These are phyloP conservation scores for Aegilops umbellulata DNA, from an alignment of 176 grass and related monocot species.

Conservation along the genomic window DNA sequence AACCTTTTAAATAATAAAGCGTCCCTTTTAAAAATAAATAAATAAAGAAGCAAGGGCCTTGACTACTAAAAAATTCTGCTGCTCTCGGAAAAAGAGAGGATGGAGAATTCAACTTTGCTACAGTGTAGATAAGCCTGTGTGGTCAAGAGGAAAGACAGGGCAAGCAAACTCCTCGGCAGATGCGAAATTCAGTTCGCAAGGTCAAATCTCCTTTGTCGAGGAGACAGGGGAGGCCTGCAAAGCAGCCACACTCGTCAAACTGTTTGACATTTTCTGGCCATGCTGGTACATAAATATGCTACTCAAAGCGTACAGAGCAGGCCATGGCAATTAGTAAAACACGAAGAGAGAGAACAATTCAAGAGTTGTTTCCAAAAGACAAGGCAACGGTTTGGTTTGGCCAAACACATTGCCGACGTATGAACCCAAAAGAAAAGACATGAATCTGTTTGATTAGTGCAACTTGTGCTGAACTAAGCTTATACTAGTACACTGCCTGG, in stretches of 20 bases:
- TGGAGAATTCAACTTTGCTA: background rate
- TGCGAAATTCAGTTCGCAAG: slow-evolving; percentile 7
- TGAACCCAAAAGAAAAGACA: slow-evolving; percentile 14
- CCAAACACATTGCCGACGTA: background rate
- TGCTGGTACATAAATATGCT: background rate
- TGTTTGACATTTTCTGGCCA: slow-evolving; percentile 23
- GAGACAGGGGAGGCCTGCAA: slow-evolving; percentile 10
- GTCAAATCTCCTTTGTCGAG: slow-evolving; percentile 40
- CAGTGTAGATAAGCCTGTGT: background rate
- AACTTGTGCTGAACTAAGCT: background rate
- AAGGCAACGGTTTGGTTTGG: slow-evolving; percentile 18
- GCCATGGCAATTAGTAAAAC: background rate
- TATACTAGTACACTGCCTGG: background rate
- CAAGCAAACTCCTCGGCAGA: slow-evolving; percentile 15
- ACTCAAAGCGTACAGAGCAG: background rate
- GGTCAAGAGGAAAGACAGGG: background rate
- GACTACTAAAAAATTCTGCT: no score
- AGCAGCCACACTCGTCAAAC: slow-evolving; percentile 42
- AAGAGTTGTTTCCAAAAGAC: slow-evolving; percentile 24
- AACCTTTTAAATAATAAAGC: no score
- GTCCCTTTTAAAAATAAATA: no score
- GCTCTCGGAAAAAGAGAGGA: no score
- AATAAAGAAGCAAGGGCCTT: no score
- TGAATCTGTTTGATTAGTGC: background rate
- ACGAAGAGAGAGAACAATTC: slow-evolving; percentile 28